Evolutionary conservation across 495 filamentous ascomycete genomes (phyloP).

Genomic region (Tuber microsphaerosporum): DNA sequence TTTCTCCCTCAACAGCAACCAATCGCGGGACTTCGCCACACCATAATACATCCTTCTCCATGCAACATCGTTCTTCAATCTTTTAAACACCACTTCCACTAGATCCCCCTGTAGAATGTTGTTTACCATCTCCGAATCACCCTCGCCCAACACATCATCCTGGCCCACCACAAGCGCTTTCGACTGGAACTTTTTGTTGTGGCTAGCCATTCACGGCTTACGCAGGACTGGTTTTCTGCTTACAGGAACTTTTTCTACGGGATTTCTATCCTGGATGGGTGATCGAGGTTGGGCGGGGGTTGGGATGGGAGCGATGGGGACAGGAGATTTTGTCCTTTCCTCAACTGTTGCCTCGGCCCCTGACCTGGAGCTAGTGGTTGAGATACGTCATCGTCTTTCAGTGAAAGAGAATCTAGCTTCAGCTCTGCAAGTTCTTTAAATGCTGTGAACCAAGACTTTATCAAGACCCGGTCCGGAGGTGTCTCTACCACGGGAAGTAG

Average conservation of each 20-base stretch:
- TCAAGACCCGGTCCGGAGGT: conserved; percentile 59
- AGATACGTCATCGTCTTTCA: neutral
- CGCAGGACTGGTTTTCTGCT: conserved; percentile 16
- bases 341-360: neutral
- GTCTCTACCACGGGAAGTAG: conserved; percentile 53
- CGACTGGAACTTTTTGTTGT: conserved; percentile 30
- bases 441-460: conserved; percentile 83
- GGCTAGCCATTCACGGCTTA: conserved; percentile 7
- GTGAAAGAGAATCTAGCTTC: neutral
- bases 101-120: conserved; percentile 54
- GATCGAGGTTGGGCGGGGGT: neutral
- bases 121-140: conserved; percentile 69
- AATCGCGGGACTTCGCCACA: conserved; percentile 84
- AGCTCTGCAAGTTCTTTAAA: conserved; percentile 52
- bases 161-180: conserved; percentile 38
- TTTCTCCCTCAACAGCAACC: conserved; percentile 79
- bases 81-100: conserved; percentile 58
- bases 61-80: conserved; percentile 63
- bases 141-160: conserved; percentile 58
- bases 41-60: conserved; percentile 94
- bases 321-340: neutral
- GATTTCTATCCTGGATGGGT: neutral
- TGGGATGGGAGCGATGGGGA: conserved; percentile 6
- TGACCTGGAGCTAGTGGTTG: neutral
- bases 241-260: conserved; percentile 13